These are phyloP conservation scores for Phaeodactylum tricornutum DNA, from an alignment of 108 stramenopile genomes.

Conservation along the genomic window DNA sequence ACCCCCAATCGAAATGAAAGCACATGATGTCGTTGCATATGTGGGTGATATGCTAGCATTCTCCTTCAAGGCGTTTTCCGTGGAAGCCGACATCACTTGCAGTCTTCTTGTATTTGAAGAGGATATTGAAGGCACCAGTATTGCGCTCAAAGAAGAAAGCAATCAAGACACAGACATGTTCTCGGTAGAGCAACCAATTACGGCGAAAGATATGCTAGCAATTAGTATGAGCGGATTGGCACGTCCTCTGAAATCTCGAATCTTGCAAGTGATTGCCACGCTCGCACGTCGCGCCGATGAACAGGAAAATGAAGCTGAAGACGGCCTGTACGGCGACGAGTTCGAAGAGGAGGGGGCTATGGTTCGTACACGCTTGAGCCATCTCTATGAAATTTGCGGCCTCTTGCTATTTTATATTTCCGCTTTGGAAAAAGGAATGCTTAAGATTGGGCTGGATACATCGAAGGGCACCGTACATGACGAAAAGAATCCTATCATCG, in stretches of 20 bases:
- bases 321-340: constrained; percentile 32
- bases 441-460: neutral
- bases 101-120: constrained; percentile 27
- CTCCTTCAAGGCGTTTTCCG: constrained; percentile 59
- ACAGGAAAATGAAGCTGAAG: constrained; percentile 21
- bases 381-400: constrained; percentile 70
- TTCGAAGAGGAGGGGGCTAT: constrained; percentile 54
- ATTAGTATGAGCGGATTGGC: constrained; percentile 74
- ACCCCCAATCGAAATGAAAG: constrained; percentile 73
- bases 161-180: constrained; percentile 6
- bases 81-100: constrained; percentile 69
- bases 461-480: neutral
- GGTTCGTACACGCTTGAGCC: constrained; percentile 36
- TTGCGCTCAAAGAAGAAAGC: neutral
- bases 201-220: constrained; percentile 41
- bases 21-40: constrained; percentile 81
- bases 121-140: constrained; percentile 9
- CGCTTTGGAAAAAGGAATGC: constrained; percentile 38
- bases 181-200: constrained; percentile 32
- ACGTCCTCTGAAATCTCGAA: constrained; percentile 70
- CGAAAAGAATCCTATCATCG: constrained; percentile 9
- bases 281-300: constrained; percentile 45
- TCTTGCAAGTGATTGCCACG: constrained; percentile 56
- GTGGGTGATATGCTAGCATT: constrained; percentile 83
- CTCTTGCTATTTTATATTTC: constrained; percentile 67